Evolutionary conservation across 306 rosid genomes (phyloP).

Genomic region (Prunus campanulata): DNA sequence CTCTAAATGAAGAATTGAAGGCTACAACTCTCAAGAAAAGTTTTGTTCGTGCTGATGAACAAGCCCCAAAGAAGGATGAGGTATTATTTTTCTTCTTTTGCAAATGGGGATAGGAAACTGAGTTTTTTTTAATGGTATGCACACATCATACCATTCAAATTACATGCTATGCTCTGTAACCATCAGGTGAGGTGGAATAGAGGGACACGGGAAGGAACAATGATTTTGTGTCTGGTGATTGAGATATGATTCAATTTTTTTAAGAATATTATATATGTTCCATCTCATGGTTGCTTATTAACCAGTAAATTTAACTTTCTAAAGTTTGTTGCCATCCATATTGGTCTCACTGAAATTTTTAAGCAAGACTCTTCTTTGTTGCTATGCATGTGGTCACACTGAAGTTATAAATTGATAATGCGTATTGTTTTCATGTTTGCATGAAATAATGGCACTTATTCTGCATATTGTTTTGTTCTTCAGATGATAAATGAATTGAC

Average conservation of each 20-base stretch:
- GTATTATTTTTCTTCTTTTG: slow-evolving; percentile 29
- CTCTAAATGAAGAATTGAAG: slow-evolving; percentile 66
- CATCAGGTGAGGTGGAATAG: background rate
- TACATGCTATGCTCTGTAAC: background rate
- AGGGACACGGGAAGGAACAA: background rate
- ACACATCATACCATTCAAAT: background rate
- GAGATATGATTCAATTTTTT: background rate
- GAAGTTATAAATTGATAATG: background rate
- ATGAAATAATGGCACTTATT: background rate
- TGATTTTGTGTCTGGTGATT: background rate
- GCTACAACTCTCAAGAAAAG: slow-evolving; percentile 69
- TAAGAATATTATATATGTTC: background rate
- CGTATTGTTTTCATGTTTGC: background rate
- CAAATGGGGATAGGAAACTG: background rate
- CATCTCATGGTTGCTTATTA: slow-evolving; percentile 20
- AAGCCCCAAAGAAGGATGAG: slow-evolving; percentile 65
- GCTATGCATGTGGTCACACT: background rate
- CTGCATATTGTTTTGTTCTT: background rate
- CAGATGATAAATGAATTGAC: background rate
- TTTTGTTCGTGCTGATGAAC: slow-evolving; percentile 77
- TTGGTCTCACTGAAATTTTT: background rate
- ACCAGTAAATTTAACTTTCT: background rate
- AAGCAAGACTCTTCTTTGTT: background rate
- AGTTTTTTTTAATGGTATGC: background rate
- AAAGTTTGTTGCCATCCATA: background rate